phyloP scores from a whole-genome alignment of 306 rosid genomes.

The Cucumis melo region DNA sequence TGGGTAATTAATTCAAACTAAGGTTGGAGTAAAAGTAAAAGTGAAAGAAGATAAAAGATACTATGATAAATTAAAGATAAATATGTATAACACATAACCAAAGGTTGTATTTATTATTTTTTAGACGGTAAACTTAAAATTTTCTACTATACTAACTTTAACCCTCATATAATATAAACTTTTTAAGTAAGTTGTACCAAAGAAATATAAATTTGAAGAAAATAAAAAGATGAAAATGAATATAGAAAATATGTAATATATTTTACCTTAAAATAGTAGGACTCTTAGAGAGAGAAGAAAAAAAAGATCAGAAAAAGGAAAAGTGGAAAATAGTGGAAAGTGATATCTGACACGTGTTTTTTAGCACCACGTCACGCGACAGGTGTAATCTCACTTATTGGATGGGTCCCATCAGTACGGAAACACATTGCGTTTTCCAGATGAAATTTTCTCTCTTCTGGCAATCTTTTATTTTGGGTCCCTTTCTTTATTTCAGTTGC shows the following conservation, averaged over 20 bases:
- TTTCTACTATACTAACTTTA: too few relatives aligned
- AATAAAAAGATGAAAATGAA: background rate
- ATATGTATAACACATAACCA: too few relatives aligned
- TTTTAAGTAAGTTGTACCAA: too few relatives aligned
- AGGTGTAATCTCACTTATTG: background rate
- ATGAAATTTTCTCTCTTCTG: background rate
- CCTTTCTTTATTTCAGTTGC: background rate
- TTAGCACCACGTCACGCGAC: background rate
- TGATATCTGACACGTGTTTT: background rate
- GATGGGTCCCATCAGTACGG: constrained; percentile 3
- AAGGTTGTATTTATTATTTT: too few relatives aligned
- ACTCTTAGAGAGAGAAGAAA: background rate
- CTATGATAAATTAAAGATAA: too few relatives aligned
- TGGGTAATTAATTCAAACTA: too few relatives aligned
- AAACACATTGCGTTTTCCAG: background rate
- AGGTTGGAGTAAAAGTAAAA: too few relatives aligned
- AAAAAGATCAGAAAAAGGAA: background rate
- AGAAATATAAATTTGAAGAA: background rate
- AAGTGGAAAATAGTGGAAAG: background rate
- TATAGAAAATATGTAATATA: too few relatives aligned
- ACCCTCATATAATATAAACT: too few relatives aligned
- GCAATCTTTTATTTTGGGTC: background rate
- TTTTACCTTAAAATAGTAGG: background rate
- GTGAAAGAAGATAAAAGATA: too few relatives aligned
- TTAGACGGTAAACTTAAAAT: too few relatives aligned